Percentiles rank a stretch among this genome's conserved stretches.
Conservation (phyloP, 371 early-diverging fungal species). For the Apophysomyces elegans region DNA sequence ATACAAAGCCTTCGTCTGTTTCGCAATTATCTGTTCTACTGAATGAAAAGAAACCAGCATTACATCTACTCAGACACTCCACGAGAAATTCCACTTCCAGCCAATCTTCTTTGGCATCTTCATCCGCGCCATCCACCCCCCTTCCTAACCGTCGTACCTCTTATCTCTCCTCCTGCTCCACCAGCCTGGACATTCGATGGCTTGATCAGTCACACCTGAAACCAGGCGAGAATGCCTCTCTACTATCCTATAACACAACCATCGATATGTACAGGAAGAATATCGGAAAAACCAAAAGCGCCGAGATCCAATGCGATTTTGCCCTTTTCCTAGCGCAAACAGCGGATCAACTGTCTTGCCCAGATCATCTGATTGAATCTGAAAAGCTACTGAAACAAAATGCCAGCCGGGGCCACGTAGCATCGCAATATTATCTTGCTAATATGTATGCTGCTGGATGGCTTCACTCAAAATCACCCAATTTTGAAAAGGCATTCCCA, state of each 20-base stretch:
- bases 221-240: constrained; percentile 61
- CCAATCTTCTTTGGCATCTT: neutral
- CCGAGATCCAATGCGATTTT: constrained; percentile 78
- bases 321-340: constrained; percentile 72
- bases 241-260: constrained; percentile 68
- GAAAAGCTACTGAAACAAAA: constrained; percentile 57
- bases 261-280: constrained; percentile 79
- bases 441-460: constrained; percentile 65
- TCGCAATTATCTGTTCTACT: neutral
- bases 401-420: constrained; percentile 59
- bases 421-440: constrained; percentile 65
- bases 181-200: constrained; percentile 27
- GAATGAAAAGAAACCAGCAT: neutral
- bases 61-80: neutral
- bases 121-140: constrained; percentile 6
- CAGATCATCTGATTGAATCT: constrained; percentile 51
- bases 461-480: constrained; percentile 41
- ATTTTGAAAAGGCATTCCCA: constrained; percentile 69
- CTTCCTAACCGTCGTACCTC: neutral
- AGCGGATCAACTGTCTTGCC: constrained; percentile 44
- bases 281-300: constrained; percentile 77
- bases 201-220: constrained; percentile 65
- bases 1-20: neutral
- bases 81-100: constrained; percentile 11
- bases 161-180: constrained; percentile 15